Base-by-base conservation (phyloP, 2,329 filamentous ascomycete species). In the Podosphaera fusca region DNA sequence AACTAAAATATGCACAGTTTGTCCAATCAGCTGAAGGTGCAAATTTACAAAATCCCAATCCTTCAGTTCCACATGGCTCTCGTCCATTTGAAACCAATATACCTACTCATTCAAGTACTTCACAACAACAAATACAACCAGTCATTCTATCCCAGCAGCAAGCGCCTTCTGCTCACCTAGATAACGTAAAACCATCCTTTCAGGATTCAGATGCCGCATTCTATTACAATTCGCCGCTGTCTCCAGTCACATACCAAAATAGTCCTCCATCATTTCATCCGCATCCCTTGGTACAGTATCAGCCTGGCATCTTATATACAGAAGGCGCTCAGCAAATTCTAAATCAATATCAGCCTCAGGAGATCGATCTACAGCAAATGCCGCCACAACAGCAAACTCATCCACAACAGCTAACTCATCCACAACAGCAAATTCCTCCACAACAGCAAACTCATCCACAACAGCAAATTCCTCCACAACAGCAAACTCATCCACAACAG, bases 141-240 rank as follows among this genome's bases (percentile, higher is more conserved):
- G 55, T 59, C 47, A 62, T 59, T 31, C 56, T 63, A 46, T 64
- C 67, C 40, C 70, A 68, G 56, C 68, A 63, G n/a, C 67, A 63
- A 55, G 66, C 67, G 2, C 63, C 59, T 34, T 67, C 64, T 65
- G 67, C 61, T 57, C 69, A 57, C 58, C 64, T 61, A 59, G 70
- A 66, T 62, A 60, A 69, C 60, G 56, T 64, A 14, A 63, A 64
- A 12, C 67, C 70, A 3, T 67, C 69, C 7, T 65, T 67, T 21
- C 65, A 72, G 14, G 79, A 84, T 58, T 72, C 77, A 1, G 77
- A 72, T 58, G 71, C 75, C 9, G 73, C 74, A 8, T 82, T 78
- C 63, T 84, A 83, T 66, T 79, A 78, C 63, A 74, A 70, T 61
- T 51, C 49, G 5, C 8, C 49, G 6, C 21, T 12, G 49, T 14